Conservation (phyloP, 495 filamentous ascomycete species). For the Aspergillus indologenus region DNA sequence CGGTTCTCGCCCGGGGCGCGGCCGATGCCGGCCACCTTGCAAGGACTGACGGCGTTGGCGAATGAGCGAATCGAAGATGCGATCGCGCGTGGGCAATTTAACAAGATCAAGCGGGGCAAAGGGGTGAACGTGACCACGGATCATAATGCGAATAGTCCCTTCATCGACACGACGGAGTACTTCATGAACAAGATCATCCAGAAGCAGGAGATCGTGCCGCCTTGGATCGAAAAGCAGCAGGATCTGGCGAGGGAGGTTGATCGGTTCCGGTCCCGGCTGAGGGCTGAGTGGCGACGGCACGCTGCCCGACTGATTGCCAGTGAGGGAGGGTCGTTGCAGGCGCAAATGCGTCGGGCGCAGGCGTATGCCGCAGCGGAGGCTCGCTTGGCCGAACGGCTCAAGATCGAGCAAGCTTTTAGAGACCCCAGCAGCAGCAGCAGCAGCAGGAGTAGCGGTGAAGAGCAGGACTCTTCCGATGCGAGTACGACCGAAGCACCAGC, state of each 20-base stretch:
- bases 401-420: constrained; percentile 46
- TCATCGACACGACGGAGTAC: constrained; percentile 95
- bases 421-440: constrained; percentile 4
- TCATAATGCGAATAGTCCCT: constrained; percentile 79
- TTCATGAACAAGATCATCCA: constrained; percentile 99
- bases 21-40: constrained; percentile 71
- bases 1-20: constrained; percentile 72
- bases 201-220: constrained; percentile 67
- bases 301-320: constrained; percentile 77
- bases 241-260: constrained; percentile 69
- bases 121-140: constrained; percentile 67
- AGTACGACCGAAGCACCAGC: not conserved
- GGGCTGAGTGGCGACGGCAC: constrained; percentile 85
- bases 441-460: too few relatives aligned
- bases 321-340: constrained; percentile 71
- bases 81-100: constrained; percentile 87
- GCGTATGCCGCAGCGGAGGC: constrained; percentile 73
- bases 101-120: constrained; percentile 79
- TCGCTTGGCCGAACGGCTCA: constrained; percentile 40
- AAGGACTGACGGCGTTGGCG: constrained; percentile 77
- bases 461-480: constrained; percentile 3
- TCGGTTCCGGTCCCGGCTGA: constrained; percentile 68
- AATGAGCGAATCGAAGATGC: constrained; percentile 95
- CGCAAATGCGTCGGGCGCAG: constrained; percentile 69
- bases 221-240: constrained; percentile 94